Conservation (phyloP, 2,329 filamentous ascomycete genomes). For the Cladosporium sp. region DNA sequence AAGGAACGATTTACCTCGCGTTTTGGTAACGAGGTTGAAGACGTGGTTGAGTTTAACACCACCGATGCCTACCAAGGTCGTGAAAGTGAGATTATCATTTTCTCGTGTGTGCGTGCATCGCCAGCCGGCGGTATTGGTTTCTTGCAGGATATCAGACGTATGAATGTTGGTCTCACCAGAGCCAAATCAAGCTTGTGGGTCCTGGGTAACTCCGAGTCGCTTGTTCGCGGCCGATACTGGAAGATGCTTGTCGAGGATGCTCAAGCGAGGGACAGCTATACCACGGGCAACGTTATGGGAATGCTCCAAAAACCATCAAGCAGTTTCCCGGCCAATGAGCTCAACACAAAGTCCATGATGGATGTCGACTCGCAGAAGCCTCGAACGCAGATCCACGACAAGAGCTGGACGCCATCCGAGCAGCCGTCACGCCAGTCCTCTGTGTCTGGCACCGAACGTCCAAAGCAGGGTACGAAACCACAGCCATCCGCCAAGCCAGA, state of each 20-base stretch:
- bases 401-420: constrained; percentile 1
- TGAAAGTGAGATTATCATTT: constrained; percentile 97
- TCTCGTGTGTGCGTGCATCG: constrained; percentile 93
- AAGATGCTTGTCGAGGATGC: constrained; percentile 79
- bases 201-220: constrained; percentile 80
- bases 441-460: not conserved
- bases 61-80: constrained; percentile 97
- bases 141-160: constrained; percentile 94
- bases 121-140: constrained; percentile 96
- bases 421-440: not conserved
- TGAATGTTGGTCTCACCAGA: constrained; percentile 97
- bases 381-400: constrained; percentile 8
- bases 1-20: constrained; percentile 66
- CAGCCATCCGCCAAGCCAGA: not conserved
- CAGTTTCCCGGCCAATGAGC: constrained; percentile 29
- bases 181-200: constrained; percentile 97
- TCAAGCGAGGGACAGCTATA: constrained; percentile 68
- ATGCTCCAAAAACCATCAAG: constrained; percentile 52
- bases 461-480: not conserved
- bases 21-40: constrained; percentile 71
- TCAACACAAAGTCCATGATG: constrained; percentile 21
- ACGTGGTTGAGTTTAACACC: constrained; percentile 92
- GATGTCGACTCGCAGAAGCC: constrained; percentile 17
- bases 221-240: constrained; percentile 89
- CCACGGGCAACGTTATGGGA: constrained; percentile 56